Evolutionary conservation across 805 yeast species (phyloP), one percentile per base, ranked within the genome.

Genomic region (Yarrowia sp.): DNA sequence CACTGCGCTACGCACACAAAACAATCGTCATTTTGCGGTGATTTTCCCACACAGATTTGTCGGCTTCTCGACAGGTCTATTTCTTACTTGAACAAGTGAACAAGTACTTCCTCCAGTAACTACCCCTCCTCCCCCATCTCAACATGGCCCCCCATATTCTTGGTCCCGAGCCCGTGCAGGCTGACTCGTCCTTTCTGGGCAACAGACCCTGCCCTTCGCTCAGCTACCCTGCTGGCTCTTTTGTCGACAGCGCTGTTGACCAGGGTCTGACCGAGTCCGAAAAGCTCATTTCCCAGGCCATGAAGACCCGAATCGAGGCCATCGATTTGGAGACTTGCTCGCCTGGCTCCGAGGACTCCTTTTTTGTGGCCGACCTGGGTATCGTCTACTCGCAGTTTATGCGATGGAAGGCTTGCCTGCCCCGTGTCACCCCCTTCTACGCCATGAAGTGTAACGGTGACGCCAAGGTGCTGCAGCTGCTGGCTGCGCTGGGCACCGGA

Each of bases 391-490:
- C 87, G 68, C 82, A 92, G 67, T 83, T 82, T 69, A 70, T 77
- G n/a, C 79, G 85, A 47, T 94, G 98, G 98, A 74, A 76, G 36
- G 63, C 72, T 24, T 76, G 80, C 46, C 81, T 94, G 73, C 97
- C 97, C 20, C 80, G 87, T 52, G 88, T 94, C 43, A 84, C 85
- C 68, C 97, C 98, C n/a, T 88, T 84, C 75, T 94, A 93, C 78
- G 99, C 99, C 19, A 95, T 94, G 72, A 94, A 94, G 79, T 94
- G 98, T 80, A 94, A 94, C 81, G 89, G 92, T 44, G 87, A 92
- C 75, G 72, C 79, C 8, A 79, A 79, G 67, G 86, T 94, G 13
- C 76, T 94, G 70, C 75, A 79, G 60, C 76, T 83, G 36, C 82
- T 94, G 72, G 86, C 85, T 2, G 70, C 78, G 3, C 77, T 87